Conservation (phyloP, 305 asterid species). For the Nicotiana rustica region DNA sequence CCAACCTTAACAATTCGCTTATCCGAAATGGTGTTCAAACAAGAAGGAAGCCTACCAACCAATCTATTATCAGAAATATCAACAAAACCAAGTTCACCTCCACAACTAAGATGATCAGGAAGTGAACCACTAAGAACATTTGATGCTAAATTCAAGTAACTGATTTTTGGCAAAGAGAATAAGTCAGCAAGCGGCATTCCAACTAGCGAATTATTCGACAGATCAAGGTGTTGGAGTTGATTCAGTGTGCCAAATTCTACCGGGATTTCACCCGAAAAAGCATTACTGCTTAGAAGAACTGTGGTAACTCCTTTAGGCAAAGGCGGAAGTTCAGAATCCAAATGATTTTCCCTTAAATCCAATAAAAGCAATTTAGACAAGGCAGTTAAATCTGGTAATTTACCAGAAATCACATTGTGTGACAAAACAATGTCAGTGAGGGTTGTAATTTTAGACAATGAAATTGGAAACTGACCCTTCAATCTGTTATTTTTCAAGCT, state of each 20-base stretch:
- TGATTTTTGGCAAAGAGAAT: constrained; percentile 76
- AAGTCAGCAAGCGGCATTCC: constrained; percentile 68
- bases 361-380: constrained; percentile 65
- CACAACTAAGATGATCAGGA: constrained; percentile 65
- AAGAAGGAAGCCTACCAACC: constrained; percentile 71
- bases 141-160: constrained; percentile 85
- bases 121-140: constrained; percentile 82
- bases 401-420: constrained; percentile 77
- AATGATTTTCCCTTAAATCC: constrained; percentile 79
- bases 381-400: constrained; percentile 75
- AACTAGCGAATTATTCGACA: constrained; percentile 66
- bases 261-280: constrained; percentile 68
- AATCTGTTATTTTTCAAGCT: constrained; percentile 82
- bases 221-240: constrained; percentile 84
- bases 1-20: constrained; percentile 63
- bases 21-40: constrained; percentile 63
- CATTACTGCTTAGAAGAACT: constrained; percentile 74
- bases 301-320: constrained; percentile 72
- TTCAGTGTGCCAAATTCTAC: constrained; percentile 57
- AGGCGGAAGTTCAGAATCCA: constrained; percentile 70
- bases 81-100: constrained; percentile 74
- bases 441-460: constrained; percentile 59
- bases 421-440: constrained; percentile 73
- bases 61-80: constrained; percentile 81
- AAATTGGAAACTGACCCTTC: constrained; percentile 71